Evolutionary conservation across 495 filamentous ascomycete genomes (phyloP).

Genomic region (Aspergillus sparsus): DNA sequence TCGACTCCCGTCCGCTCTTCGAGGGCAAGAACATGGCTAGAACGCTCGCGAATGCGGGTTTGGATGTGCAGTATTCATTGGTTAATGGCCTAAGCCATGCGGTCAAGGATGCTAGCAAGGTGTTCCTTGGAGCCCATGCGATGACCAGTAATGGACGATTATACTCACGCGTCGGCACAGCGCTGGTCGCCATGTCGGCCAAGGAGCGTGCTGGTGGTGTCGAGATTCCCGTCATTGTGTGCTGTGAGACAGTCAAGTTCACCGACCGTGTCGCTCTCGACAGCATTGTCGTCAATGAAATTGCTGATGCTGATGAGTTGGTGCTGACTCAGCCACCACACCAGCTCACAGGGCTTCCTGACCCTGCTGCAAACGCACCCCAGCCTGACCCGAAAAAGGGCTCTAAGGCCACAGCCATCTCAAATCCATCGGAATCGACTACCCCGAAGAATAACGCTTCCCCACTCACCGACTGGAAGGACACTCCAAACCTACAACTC

Average conservation of each 20-base stretch:
- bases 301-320: slow-evolving; percentile 69
- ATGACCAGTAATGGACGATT: slow-evolving; percentile 89
- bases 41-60: slow-evolving; percentile 63
- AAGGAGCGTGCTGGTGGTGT: slow-evolving; percentile 59
- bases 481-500: slow-evolving; percentile 64
- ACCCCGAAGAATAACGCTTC: slow-evolving; percentile 27
- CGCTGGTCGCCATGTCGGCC: slow-evolving; percentile 84
- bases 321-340: slow-evolving; percentile 36
- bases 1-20: slow-evolving; percentile 79
- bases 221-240: slow-evolving; percentile 79
- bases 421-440: slow-evolving; percentile 30
- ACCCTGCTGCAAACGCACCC: slow-evolving; percentile 28
- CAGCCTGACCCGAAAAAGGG: slow-evolving; percentile 40
- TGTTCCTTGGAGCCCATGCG: slow-evolving; percentile 84
- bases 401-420: slow-evolving; percentile 31
- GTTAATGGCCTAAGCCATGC: slow-evolving; percentile 72
- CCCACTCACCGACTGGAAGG: slow-evolving; percentile 58
- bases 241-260: slow-evolving; percentile 95
- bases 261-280: slow-evolving; percentile 87
- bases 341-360: slow-evolving; percentile 42
- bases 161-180: slow-evolving; percentile 84
- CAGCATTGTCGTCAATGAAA: slow-evolving; percentile 90
- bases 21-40: slow-evolving; percentile 76
- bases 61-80: slow-evolving; percentile 78
- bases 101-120: slow-evolving; percentile 72